phyloP scores from a whole-genome alignment of 2,329 filamentous ascomycete genomes.

The Fusarium tanahbumbuense region DNA sequence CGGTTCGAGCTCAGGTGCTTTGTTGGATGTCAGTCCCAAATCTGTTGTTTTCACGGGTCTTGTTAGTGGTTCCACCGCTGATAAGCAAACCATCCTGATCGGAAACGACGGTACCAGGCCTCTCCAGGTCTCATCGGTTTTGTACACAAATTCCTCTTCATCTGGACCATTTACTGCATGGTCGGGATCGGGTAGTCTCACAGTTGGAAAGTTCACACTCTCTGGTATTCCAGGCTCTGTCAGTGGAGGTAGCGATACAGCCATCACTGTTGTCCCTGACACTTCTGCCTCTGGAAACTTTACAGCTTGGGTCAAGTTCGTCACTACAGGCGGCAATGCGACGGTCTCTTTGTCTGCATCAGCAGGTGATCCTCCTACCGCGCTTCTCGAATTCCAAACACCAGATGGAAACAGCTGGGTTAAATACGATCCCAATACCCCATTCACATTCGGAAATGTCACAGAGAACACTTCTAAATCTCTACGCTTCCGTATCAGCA shows the following conservation, averaged over 20 bases:
- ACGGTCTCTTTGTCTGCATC: slow-evolving; percentile 61
- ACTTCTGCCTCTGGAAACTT: slow-evolving; percentile 60
- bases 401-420: slow-evolving; percentile 64
- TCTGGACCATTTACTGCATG: slow-evolving; percentile 59
- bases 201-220: slow-evolving; percentile 62
- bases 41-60: slow-evolving; percentile 62
- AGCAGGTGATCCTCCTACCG: slow-evolving; percentile 61
- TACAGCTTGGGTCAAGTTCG: slow-evolving; percentile 60
- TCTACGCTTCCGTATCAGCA: slow-evolving; percentile 65
- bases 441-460: slow-evolving; percentile 68
- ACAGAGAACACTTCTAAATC: slow-evolving; percentile 61
- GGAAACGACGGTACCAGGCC: slow-evolving; percentile 61
- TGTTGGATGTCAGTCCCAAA: slow-evolving; percentile 61
- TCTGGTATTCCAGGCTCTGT: slow-evolving; percentile 59
- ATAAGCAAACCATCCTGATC: slow-evolving; percentile 59
- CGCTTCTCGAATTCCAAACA: slow-evolving; percentile 66
- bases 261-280: slow-evolving; percentile 61
- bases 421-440: slow-evolving; percentile 54
- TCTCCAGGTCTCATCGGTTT: slow-evolving; percentile 58
- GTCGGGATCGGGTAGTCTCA: slow-evolving; percentile 51
- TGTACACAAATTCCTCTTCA: slow-evolving; percentile 57
- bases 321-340: slow-evolving; percentile 61
- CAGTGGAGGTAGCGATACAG: slow-evolving; percentile 52
- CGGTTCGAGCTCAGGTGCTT: slow-evolving; percentile 58
- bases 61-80: slow-evolving; percentile 56